phyloP scores from a whole-genome alignment of 257 asterid genomes.

The Verbascum thapsus region DNA sequence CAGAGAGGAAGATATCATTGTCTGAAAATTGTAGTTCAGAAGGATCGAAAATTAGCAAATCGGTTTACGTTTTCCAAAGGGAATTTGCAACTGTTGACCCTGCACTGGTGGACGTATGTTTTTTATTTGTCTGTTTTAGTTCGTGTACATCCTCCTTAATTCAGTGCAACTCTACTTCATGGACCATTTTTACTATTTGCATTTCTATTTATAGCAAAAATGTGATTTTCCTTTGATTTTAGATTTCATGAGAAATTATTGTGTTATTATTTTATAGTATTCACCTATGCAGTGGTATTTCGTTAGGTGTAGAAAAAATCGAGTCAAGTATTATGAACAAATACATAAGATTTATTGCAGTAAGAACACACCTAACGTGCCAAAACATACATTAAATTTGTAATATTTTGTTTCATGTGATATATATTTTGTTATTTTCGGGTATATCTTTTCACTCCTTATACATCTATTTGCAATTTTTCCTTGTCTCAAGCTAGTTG shows the following conservation, averaged over 20 bases:
- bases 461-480: constrained; percentile 24
- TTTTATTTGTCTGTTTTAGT: constrained; percentile 22
- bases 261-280: too few species aligned
- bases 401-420: not conserved
- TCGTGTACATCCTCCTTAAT: constrained; percentile 1
- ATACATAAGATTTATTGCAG: not conserved
- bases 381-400: not conserved
- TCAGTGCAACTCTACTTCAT: too few species aligned
- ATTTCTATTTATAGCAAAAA: too few species aligned
- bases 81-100: constrained; percentile 95
- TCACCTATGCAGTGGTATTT: not conserved
- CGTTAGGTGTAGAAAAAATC: not conserved
- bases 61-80: constrained; percentile 80
- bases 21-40: constrained; percentile 40
- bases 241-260: not conserved
- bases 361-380: constrained; percentile 11
- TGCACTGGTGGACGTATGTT: constrained; percentile 68
- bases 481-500: constrained; percentile 58
- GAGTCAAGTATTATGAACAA: not conserved
- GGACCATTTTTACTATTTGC: too few species aligned
- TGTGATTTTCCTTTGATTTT: too few species aligned
- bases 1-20: constrained; percentile 61
- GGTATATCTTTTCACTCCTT: constrained; percentile 21
- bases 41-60: constrained; percentile 42
- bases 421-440: constrained; percentile 5